Evolutionary conservation across 305 asterid species (phyloP).

Genomic region (Solanum hybrid): DNA sequence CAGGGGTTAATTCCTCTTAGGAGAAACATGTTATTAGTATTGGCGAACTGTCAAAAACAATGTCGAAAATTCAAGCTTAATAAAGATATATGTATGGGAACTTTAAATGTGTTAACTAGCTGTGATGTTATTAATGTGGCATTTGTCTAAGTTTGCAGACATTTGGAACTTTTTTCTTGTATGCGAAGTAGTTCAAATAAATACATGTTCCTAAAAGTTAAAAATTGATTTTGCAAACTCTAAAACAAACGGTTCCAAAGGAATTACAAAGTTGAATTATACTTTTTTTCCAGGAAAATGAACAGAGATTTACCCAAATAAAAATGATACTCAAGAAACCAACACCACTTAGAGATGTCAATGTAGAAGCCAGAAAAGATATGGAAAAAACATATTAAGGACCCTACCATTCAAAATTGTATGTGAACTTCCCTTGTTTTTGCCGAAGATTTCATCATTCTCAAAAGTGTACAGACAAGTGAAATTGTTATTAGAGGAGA

Average conservation of each 20-base stretch:
- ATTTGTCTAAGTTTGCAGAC: neutral
- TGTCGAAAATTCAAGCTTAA: neutral
- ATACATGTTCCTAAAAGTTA: neutral
- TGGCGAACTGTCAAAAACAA: neutral
- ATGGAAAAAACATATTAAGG: constrained; percentile 6
- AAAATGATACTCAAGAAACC: neutral
- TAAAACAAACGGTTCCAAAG: neutral
- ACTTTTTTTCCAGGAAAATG: neutral
- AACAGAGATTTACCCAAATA: neutral
- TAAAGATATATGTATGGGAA: neutral
- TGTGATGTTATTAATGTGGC: neutral
- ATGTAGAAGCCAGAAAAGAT: constrained; percentile 1
- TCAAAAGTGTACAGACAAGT: constrained; percentile 17
- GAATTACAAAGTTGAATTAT: neutral
- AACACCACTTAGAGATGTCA: neutral
- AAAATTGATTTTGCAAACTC: neutral
- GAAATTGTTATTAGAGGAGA: constrained; percentile 22
- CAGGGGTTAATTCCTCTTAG: neutral
- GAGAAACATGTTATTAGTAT: neutral
- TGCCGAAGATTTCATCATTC: constrained; percentile 28
- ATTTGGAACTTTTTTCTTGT: neutral
- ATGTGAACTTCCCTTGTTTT: constrained; percentile 18
- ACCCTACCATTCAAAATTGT: constrained; percentile 42
- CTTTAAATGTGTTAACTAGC: neutral
- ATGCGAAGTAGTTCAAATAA: neutral